phyloP scores from a whole-genome alignment of 116 monocot species.

The Dioscorea cayenensis region DNA sequence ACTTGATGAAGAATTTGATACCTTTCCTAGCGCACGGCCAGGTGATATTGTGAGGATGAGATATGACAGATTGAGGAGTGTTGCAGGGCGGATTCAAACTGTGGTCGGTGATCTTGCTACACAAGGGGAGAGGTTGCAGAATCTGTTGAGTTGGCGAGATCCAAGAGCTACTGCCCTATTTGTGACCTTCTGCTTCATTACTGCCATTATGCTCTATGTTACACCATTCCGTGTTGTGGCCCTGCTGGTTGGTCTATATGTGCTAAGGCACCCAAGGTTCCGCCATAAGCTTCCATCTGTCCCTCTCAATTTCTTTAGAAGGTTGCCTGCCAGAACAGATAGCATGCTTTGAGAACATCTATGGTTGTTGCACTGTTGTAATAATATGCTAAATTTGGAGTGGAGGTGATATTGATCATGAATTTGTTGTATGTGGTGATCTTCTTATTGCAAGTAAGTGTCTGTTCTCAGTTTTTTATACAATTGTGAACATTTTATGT shows the following conservation, averaged over 20 bases:
- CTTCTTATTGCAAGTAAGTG: background rate
- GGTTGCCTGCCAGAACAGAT: conserved; percentile 12
- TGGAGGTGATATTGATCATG: background rate
- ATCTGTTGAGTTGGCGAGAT: conserved; percentile 14
- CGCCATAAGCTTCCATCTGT: conserved; percentile 11
- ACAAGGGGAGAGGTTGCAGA: conserved; percentile 13
- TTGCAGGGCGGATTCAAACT: conserved; percentile 14
- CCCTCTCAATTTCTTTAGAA: conserved; percentile 13
- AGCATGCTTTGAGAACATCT: conserved; percentile 7
- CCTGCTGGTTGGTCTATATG: background rate
- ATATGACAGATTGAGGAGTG: conserved; percentile 11
- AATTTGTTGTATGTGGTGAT: background rate
- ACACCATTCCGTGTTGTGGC: conserved; percentile 10
- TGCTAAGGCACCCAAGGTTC: conserved; percentile 12
- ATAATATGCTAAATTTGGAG: background rate
- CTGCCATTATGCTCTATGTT: conserved; percentile 12
- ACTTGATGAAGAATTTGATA: conserved; percentile 14
- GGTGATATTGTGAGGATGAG: conserved; percentile 16
- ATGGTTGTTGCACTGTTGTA: background rate
- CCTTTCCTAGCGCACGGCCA: conserved; percentile 2
- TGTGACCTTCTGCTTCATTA: conserved; percentile 8
- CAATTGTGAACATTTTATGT: too few species aligned
- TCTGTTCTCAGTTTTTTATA: too few species aligned
- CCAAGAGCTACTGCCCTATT: conserved; percentile 14
- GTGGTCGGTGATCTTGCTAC: conserved; percentile 14